Conservation (phyloP, 331 rosid genomes). For the Dryas integrifolia region DNA sequence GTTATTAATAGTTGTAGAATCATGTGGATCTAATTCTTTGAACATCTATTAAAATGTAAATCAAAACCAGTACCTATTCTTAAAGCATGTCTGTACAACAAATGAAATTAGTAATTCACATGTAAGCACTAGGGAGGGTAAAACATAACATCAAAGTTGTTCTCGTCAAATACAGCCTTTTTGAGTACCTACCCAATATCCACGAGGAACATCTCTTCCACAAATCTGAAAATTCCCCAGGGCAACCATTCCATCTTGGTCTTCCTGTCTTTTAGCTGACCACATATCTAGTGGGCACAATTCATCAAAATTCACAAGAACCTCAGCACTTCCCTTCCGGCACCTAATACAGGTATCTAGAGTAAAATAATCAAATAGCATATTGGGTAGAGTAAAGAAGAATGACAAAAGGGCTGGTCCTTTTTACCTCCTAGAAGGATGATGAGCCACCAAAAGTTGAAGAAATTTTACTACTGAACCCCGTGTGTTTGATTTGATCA, state of each 20-base stretch:
- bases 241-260: slow-evolving; percentile 37
- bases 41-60: too few species aligned
- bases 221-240: slow-evolving; percentile 59
- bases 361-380: slow-evolving; percentile 26
- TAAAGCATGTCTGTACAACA: too few species aligned
- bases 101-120: too few species aligned
- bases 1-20: too few species aligned
- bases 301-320: slow-evolving; percentile 82
- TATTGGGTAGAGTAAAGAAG: slow-evolving; percentile 2
- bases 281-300: slow-evolving; percentile 51
- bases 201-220: slow-evolving; percentile 89
- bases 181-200: slow-evolving; percentile 76
- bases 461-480: slow-evolving; percentile 75
- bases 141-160: neutral
- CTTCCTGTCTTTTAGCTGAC: slow-evolving; percentile 41
- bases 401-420: slow-evolving; percentile 7
- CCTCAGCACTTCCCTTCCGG: slow-evolving; percentile 84
- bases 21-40: too few species aligned
- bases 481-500: slow-evolving; percentile 83
- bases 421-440: slow-evolving; percentile 84
- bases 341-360: slow-evolving; percentile 56
- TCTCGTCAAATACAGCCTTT: slow-evolving; percentile 11
- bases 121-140: too few species aligned
- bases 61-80: too few species aligned
- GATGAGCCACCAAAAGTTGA: slow-evolving; percentile 84